These are phyloP conservation scores for Talaromyces rugulosus DNA, from an alignment of 2,329 filamentous ascomycete species.

Conservation along the genomic window DNA sequence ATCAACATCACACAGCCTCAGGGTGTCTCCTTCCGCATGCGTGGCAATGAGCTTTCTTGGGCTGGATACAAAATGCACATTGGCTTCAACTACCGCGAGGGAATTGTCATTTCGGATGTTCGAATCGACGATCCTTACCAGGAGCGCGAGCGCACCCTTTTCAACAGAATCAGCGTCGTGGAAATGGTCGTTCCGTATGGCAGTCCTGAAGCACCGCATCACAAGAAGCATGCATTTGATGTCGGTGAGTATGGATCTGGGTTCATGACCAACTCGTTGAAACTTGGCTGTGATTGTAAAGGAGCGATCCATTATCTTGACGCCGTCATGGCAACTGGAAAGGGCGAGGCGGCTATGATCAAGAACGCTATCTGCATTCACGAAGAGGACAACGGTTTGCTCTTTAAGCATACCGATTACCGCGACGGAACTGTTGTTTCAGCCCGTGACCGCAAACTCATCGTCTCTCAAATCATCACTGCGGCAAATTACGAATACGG, in stretches of 20 bases:
- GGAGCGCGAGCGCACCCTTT: constrained; percentile 45
- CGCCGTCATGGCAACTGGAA: constrained; percentile 73
- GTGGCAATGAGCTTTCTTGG: constrained; percentile 73
- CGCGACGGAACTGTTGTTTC: constrained; percentile 81
- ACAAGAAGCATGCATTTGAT: constrained; percentile 46
- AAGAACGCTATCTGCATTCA: constrained; percentile 96
- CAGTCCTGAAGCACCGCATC: constrained; percentile 44
- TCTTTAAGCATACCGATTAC: constrained; percentile 97
- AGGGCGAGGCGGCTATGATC: constrained; percentile 70
- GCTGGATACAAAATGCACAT: constrained; percentile 92
- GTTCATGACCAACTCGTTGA: constrained; percentile 46
- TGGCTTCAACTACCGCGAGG: constrained; percentile 92
- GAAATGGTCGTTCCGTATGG: constrained; percentile 88
- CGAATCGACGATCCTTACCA: constrained; percentile 66
- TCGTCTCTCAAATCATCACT: constrained; percentile 89
- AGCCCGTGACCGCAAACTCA: constrained; percentile 77
- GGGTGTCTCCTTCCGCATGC: constrained; percentile 78
- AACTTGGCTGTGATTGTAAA: constrained; percentile 62
- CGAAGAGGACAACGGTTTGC: constrained; percentile 84
- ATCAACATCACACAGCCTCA: constrained; percentile 85
- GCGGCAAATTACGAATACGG: constrained; percentile 95
- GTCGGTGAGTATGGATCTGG: constrained; percentile 44
- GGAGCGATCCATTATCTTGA: constrained; percentile 89
- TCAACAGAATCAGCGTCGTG: constrained; percentile 82
- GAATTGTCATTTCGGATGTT: constrained; percentile 85